Conservation (phyloP, 306 rosid genomes). For the Quercus glauca region DNA sequence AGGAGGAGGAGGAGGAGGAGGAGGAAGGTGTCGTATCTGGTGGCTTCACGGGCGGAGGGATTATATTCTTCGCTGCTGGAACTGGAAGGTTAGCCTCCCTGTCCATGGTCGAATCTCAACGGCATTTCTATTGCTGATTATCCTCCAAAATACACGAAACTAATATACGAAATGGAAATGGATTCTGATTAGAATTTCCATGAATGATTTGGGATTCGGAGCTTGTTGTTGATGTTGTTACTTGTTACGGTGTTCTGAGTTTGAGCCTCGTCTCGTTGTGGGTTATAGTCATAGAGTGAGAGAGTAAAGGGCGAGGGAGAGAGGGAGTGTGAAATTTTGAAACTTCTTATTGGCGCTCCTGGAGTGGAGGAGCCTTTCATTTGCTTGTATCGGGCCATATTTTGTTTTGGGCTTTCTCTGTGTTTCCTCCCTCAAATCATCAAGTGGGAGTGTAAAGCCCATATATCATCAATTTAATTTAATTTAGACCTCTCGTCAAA, state of each 20-base stretch:
- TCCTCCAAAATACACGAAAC: background rate
- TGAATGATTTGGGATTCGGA: background rate
- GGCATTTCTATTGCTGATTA: constrained; percentile 42
- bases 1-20: constrained; percentile 36
- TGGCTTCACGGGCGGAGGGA: constrained; percentile 29
- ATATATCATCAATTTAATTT: too few species aligned
- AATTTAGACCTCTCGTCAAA: too few species aligned
- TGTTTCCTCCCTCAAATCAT: too few species aligned
- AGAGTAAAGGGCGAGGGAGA: background rate
- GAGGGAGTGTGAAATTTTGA: constrained; percentile 20
- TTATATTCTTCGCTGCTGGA: constrained; percentile 18
- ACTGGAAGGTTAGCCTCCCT: constrained; percentile 80
- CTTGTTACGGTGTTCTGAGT: too few species aligned
- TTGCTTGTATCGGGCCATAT: background rate
- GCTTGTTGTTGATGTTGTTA: background rate
- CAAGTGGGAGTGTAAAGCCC: too few species aligned
- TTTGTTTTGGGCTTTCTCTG: background rate
- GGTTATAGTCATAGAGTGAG: background rate
- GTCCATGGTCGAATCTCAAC: constrained; percentile 71
- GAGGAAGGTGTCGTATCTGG: constrained; percentile 40
- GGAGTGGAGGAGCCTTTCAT: too few species aligned
- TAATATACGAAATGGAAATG: background rate
- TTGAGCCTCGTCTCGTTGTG: too few species aligned
- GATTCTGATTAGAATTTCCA: background rate
- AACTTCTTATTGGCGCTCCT: constrained; percentile 26